Evolutionary conservation across 169 alveolate species (phyloP).

Genomic region (Plasmodium falciparum): DNA sequence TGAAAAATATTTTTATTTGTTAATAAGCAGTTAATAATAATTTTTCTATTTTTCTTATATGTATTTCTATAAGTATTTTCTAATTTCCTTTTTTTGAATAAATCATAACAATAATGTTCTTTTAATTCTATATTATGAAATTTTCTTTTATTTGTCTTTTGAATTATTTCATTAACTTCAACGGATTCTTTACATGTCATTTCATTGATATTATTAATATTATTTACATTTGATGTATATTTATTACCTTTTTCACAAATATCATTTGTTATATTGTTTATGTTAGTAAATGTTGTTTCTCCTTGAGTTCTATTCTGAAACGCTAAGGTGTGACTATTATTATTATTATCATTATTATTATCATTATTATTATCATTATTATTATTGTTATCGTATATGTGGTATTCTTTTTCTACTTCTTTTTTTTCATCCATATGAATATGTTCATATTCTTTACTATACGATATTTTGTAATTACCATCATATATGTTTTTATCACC

Average conservation of each 20-base stretch:
- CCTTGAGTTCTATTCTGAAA: no score
- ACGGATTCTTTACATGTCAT: no score
- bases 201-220: no score
- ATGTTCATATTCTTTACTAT: neutral
- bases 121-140: neutral
- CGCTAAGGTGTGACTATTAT: no score
- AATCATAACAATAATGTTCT: slow-evolving; percentile 13
- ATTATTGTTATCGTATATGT: no score
- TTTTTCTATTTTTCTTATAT: slow-evolving; percentile 64
- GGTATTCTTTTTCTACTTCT: neutral
- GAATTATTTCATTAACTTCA: neutral
- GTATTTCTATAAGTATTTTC: slow-evolving; percentile 52
- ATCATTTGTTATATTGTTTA: no score
- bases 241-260: no score
- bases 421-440: neutral
- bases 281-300: no score
- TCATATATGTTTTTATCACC: neutral
- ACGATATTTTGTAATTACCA: neutral
- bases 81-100: slow-evolving; percentile 58
- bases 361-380: no score
- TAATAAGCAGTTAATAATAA: slow-evolving; percentile 25
- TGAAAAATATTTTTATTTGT: slow-evolving; percentile 38
- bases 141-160: neutral
- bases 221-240: no score
- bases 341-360: no score